A percentile compares a stretch with the other conserved stretches of the same genome.
These are phyloP conservation scores for Conticribra guillardii DNA, from an alignment of 108 stramenopile genomes.

Conservation along the genomic window DNA sequence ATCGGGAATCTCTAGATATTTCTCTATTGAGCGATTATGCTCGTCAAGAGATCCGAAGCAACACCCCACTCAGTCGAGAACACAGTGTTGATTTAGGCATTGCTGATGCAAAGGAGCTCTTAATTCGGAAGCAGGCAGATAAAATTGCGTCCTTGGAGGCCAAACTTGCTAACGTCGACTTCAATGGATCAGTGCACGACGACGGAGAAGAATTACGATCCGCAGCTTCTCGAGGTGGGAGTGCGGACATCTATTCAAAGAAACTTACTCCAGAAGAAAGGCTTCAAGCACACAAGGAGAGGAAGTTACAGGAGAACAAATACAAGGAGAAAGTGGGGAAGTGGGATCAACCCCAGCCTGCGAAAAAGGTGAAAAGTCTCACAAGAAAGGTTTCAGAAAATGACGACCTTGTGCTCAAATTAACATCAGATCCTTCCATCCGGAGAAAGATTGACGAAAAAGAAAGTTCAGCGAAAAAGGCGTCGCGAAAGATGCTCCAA, in stretches of 20 bases:
- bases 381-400: slow-evolving; percentile 47
- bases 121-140: slow-evolving; percentile 51
- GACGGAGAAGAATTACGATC: slow-evolving; percentile 12
- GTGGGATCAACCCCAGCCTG: slow-evolving; percentile 53
- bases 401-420: slow-evolving; percentile 56
- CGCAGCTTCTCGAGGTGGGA: slow-evolving; percentile 38
- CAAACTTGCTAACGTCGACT: slow-evolving; percentile 36
- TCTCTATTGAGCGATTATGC: slow-evolving; percentile 50
- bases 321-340: slow-evolving; percentile 55
- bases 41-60: slow-evolving; percentile 31
- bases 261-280: slow-evolving; percentile 58
- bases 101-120: slow-evolving; percentile 30
- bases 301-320: slow-evolving; percentile 55
- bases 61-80: slow-evolving; percentile 28
- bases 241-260: slow-evolving; percentile 51
- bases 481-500: slow-evolving; percentile 16
- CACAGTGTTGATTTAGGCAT: slow-evolving; percentile 12
- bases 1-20: slow-evolving; percentile 21
- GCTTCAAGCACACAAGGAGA: slow-evolving; percentile 52
- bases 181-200: too few relatives aligned
- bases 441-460: slow-evolving; percentile 49
- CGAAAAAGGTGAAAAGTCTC: slow-evolving; percentile 31
- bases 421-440: slow-evolving; percentile 43
- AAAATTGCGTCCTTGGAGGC: slow-evolving; percentile 53
- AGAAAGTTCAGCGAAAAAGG: slow-evolving; percentile 29